Percentiles rank a stretch among this genome's conserved stretches.
Evolutionary conservation across 768 basidiomycete species (phyloP).

Genomic region (Phaeotremella skinneri): DNA sequence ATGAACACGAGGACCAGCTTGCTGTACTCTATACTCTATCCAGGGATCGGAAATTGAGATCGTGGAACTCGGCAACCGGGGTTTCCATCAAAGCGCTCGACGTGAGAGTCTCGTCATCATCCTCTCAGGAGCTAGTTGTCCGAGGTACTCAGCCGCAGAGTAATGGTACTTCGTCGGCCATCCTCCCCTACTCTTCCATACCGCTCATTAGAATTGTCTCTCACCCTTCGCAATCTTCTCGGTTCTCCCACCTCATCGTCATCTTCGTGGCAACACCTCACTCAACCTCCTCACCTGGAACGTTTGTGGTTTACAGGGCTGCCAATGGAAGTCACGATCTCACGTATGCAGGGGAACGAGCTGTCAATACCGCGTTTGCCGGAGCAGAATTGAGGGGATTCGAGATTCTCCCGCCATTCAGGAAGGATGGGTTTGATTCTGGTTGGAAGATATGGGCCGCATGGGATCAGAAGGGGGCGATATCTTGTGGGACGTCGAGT

Average conservation of each 20-base stretch:
- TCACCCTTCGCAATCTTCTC: conserved; percentile 30
- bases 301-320: conserved; percentile 62
- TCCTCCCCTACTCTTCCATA: conserved; percentile 62
- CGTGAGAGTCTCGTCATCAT: conserved; percentile 13
- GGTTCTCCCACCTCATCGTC: conserved; percentile 61
- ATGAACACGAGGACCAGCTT: conserved; percentile 9
- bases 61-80: conserved; percentile 73
- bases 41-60: conserved; percentile 74
- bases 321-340: conserved; percentile 22
- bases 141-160: conserved; percentile 44
- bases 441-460: conserved; percentile 41
- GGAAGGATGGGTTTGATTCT: conserved; percentile 14
- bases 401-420: conserved; percentile 27
- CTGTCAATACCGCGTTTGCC: conserved; percentile 49
- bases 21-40: conserved; percentile 68
- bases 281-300: conserved; percentile 69
- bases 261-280: conserved; percentile 70
- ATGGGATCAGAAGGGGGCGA: conserved; percentile 41
- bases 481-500: conserved; percentile 22
- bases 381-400: conserved; percentile 38
- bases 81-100: conserved; percentile 63
- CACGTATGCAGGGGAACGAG: conserved; percentile 19
- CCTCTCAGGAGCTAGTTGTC: conserved; percentile 41
- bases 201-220: conserved; percentile 65
- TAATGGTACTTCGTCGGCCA: conserved; percentile 53